Percentiles rank a stretch among this genome's conserved stretches.
Evolutionary conservation across 257 asterid genomes (phyloP).

Genomic region (Capsicum chinense): DNA sequence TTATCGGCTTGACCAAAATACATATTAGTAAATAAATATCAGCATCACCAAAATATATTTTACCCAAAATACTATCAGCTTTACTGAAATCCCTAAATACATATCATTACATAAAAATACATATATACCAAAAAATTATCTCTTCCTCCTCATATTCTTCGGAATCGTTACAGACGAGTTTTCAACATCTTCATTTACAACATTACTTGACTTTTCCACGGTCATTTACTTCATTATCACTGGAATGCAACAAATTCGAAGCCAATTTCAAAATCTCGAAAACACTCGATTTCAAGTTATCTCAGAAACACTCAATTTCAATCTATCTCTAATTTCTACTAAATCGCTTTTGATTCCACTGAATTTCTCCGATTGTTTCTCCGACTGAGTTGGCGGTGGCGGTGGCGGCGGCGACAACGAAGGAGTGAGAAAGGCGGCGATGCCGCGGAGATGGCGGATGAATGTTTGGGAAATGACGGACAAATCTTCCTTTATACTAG

Average conservation of each 20-base stretch:
- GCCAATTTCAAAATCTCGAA: constrained; percentile 52
- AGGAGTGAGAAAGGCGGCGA: constrained; percentile 67
- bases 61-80: too few species aligned
- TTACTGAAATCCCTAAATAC: too few species aligned
- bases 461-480: constrained; percentile 47
- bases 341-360: constrained; percentile 71
- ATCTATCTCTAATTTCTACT: constrained; percentile 45
- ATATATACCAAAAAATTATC: too few species aligned
- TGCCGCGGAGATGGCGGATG: constrained; percentile 58
- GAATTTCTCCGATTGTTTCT: constrained; percentile 40
- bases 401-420: constrained; percentile 34
- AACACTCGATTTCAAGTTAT: constrained; percentile 57
- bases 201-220: not conserved
- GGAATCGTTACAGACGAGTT: too few species aligned
- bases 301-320: constrained; percentile 38
- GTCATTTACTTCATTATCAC: constrained; percentile 33
- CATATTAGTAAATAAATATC: too few species aligned
- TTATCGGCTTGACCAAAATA: too few species aligned
- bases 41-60: too few species aligned
- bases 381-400: not conserved
- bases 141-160: too few species aligned
- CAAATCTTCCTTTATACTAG: constrained; percentile 52
- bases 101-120: too few species aligned
- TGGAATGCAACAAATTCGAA: constrained; percentile 55
- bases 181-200: too few species aligned